Evolutionary conservation across 345 rosid species (phyloP).

Genomic region (Aquilaria malaccensis): DNA sequence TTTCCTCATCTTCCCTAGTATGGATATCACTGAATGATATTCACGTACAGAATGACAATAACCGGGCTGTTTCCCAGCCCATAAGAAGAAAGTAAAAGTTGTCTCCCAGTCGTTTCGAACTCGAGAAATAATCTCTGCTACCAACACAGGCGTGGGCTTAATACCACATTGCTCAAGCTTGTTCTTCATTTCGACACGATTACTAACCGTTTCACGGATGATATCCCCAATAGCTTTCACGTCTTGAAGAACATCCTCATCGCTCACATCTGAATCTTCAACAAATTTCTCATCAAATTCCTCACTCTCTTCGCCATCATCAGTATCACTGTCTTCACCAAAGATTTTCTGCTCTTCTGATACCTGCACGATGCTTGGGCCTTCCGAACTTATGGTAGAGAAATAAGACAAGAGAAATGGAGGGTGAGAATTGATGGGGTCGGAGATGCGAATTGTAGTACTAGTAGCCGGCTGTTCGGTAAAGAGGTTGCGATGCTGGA

Average conservation of each 20-base stretch:
- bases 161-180: conserved; percentile 55
- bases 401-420: conserved; percentile 16
- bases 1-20: conserved; percentile 82
- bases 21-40: conserved; percentile 72
- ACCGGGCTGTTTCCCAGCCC: conserved; percentile 67
- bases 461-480: background rate
- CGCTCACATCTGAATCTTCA: conserved; percentile 9
- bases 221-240: conserved; percentile 35
- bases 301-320: conserved; percentile 21
- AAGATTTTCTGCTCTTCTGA: conserved; percentile 3
- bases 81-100: conserved; percentile 76
- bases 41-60: conserved; percentile 54
- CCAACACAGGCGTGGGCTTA: conserved; percentile 46
- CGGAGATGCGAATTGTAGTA: background rate
- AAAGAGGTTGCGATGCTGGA: conserved; percentile 8
- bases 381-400: conserved; percentile 19
- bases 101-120: conserved; percentile 82
- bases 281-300: conserved; percentile 14
- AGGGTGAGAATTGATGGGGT: conserved; percentile 7
- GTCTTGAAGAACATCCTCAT: conserved; percentile 29
- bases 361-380: conserved; percentile 4
- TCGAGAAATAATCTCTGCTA: conserved; percentile 63
- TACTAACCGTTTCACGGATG: conserved; percentile 26
- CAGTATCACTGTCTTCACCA: conserved; percentile 12
- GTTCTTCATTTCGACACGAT: conserved; percentile 33